Base-by-base conservation (phyloP, 331 rosid species). In the Acacia concinna region DNA sequence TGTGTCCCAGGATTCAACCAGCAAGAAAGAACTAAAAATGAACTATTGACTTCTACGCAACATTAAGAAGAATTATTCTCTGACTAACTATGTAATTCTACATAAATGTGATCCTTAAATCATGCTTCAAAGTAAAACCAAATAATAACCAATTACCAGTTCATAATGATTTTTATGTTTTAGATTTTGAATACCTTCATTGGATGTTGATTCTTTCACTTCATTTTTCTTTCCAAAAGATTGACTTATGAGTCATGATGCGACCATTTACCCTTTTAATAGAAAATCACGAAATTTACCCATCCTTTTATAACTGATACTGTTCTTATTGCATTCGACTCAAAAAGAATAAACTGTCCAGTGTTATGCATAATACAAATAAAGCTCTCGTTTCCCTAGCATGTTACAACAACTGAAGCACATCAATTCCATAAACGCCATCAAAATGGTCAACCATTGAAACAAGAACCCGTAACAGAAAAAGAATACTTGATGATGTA, bases 401-500 rank as follows among this genome's bases (percentile, higher is more conserved):
- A 18, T 63, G 32, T 59, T 20, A 15, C 12, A 6, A 30, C 47
- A 2, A 78, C 64, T 49, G 47, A 20, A 67, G n/a, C 62, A 65
- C 35, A 32, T 27, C 49, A 18, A 59, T 57, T 60, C 47, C 43
- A 81, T 35, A 43, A n/a, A 28, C 38, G n/a, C 56, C 41, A 49
- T 20, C 49, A 38, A 75, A 71, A 76, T 21, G 35, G 37, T 3
- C 20, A 64, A 35, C 11, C 10, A 40, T 49, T 32, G 46, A 46
- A 17, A 40, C 27, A 4, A 79, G 18, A 56, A 54, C 49, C 73
- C 67, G 35, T 59, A 63, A 56, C 15, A 66, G 7, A 68, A 43
- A 73, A 3, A 68, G 43, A 65, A 76, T 6, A 41, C 43, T 32
- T n/a, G 13, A 59, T 8, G 34, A 81, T 90, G 47, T 82, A 91